A percentile compares a stretch with the other conserved stretches of the same genome.
Conservation (phyloP, 306 rosid species). For the Malus sieversii region DNA sequence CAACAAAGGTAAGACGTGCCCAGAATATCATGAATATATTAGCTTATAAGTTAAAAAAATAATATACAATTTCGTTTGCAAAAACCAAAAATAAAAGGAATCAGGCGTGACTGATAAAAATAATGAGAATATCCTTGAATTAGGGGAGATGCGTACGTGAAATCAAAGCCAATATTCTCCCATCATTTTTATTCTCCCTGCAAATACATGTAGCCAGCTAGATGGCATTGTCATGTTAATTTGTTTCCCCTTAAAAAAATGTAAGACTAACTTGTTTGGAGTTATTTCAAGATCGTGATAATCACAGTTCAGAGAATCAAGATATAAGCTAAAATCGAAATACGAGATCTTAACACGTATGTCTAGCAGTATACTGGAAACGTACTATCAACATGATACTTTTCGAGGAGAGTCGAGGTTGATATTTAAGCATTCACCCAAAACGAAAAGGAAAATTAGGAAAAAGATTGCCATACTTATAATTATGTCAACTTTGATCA, state of each 20-base stretch:
- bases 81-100: constrained; percentile 33
- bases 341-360: not conserved
- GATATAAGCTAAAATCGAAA: not conserved
- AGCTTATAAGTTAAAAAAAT: constrained; percentile 24
- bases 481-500: constrained; percentile 10
- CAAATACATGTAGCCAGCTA: constrained; percentile 41
- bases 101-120: constrained; percentile 63
- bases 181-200: constrained; percentile 66
- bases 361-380: not conserved
- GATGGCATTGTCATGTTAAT: constrained; percentile 30
- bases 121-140: constrained; percentile 77
- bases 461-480: not conserved
- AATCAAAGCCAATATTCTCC: constrained; percentile 30
- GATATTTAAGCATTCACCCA: not conserved
- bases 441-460: not conserved
- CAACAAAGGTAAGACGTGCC: constrained; percentile 45
- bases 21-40: constrained; percentile 46
- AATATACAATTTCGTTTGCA: constrained; percentile 25
- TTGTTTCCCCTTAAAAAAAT: not conserved
- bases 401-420: not conserved
- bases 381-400: not conserved
- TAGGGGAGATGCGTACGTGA: constrained; percentile 54
- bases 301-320: not conserved
- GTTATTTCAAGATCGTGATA: not conserved
- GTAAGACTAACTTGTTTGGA: constrained; percentile 29